phyloP scores from a whole-genome alignment of 2,329 filamentous ascomycete species.

The Pseudomassariella vexata region DNA sequence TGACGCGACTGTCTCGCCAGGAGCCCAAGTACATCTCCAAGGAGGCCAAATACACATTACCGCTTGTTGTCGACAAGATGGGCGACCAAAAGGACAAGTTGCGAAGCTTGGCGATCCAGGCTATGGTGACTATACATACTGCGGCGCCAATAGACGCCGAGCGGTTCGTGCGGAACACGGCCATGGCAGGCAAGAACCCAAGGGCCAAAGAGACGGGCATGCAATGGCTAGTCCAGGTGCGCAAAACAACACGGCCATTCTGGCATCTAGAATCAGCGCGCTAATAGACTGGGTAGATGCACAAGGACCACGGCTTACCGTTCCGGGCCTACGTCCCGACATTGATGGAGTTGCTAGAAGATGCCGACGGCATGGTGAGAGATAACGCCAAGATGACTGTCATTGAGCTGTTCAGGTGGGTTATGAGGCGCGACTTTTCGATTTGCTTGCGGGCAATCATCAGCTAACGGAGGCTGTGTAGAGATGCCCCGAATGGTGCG shows the following conservation, averaged over 20 bases:
- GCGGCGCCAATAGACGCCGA: slow-evolving; percentile 70
- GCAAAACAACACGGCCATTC: no score
- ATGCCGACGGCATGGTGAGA: slow-evolving; percentile 81
- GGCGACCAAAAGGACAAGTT: slow-evolving; percentile 86
- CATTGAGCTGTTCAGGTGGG: slow-evolving; percentile 78
- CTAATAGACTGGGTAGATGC: slow-evolving; percentile 54
- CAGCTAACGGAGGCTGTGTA: slow-evolving; percentile 25
- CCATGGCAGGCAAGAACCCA: slow-evolving; percentile 73
- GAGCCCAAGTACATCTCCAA: slow-evolving; percentile 68
- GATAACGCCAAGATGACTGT: slow-evolving; percentile 78
- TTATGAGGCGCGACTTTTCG: slow-evolving; percentile 1
- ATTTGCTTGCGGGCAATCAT: not conserved
- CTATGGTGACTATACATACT: slow-evolving; percentile 71
- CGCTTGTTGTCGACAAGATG: slow-evolving; percentile 75
- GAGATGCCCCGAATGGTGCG: slow-evolving; percentile 71
- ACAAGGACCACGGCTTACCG: slow-evolving; percentile 69
- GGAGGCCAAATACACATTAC: slow-evolving; percentile 65
- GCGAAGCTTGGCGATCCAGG: slow-evolving; percentile 66
- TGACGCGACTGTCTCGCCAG: slow-evolving; percentile 81
- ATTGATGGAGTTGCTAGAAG: slow-evolving; percentile 82
- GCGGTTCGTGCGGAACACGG: slow-evolving; percentile 69
- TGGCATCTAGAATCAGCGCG: slow-evolving; percentile 1
- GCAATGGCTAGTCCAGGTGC: slow-evolving; percentile 76
- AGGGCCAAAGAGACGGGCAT: slow-evolving; percentile 80
- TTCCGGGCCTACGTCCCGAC: slow-evolving; percentile 79